Percentiles rank a stretch among this genome's conserved stretches.
phyloP scores from a whole-genome alignment of 2,329 filamentous ascomycete species.

The Dendryphion nanum region DNA sequence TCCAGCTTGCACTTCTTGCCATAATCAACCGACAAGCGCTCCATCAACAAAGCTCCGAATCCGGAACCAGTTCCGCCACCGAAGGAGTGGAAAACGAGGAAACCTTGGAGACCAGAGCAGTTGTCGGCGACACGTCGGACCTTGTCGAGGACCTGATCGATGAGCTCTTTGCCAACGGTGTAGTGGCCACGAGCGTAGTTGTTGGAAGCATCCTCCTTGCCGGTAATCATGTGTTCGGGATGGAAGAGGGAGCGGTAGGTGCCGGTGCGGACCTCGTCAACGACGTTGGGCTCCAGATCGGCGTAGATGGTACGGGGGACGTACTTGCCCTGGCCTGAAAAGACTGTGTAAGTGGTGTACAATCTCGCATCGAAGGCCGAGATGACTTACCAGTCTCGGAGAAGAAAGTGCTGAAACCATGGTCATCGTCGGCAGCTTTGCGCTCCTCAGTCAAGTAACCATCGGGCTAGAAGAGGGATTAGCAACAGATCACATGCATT shows the following conservation, averaged over 20 bases:
- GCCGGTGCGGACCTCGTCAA: slow-evolving; percentile 98
- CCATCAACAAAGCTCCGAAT: slow-evolving; percentile 97
- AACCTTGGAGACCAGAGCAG: slow-evolving; percentile 96
- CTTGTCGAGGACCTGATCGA: slow-evolving; percentile 97
- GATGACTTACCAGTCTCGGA: slow-evolving; percentile 85
- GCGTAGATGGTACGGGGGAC: slow-evolving; percentile 98
- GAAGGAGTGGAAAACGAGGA: slow-evolving; percentile 99
- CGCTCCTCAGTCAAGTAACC: slow-evolving; percentile 98
- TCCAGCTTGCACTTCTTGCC: slow-evolving; percentile 99
- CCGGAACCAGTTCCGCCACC: slow-evolving; percentile 98
- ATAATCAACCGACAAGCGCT: slow-evolving; percentile 97
- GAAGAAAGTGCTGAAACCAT: slow-evolving; percentile 99
- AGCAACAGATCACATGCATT: not conserved
- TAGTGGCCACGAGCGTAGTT: slow-evolving; percentile 99
- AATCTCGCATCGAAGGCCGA: slow-evolving; percentile 15
- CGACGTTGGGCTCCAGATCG: slow-evolving; percentile 99
- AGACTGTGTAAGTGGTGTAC: slow-evolving; percentile 14
- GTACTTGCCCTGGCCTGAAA: slow-evolving; percentile 98
- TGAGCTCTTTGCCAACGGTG: slow-evolving; percentile 99
- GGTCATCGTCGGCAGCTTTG: slow-evolving; percentile 87
- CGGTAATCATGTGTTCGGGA: slow-evolving; percentile 99
- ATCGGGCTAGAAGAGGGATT: slow-evolving; percentile 69
- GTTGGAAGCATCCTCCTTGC: slow-evolving; percentile 99
- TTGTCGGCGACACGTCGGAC: slow-evolving; percentile 93
- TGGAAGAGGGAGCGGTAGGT: slow-evolving; percentile 96